phyloP scores from a whole-genome alignment of 805 yeast species.

The Barnettozyma populi region DNA sequence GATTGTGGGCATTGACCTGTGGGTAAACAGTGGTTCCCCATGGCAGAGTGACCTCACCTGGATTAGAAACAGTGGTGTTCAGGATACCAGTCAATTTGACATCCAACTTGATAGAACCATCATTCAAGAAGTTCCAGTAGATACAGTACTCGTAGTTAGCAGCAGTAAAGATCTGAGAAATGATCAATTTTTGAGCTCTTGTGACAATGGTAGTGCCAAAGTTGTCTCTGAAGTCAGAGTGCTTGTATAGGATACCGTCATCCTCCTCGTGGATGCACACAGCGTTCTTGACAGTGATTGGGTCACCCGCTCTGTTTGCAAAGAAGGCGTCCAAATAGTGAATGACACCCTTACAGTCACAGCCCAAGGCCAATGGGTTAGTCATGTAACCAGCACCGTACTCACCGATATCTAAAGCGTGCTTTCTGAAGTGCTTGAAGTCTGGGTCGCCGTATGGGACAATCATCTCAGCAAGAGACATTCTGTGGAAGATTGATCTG shows the following conservation, averaged over 20 bases:
- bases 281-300: conserved; percentile 68
- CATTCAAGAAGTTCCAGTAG: conserved; percentile 80
- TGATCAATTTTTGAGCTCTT: conserved; percentile 66
- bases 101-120: conserved; percentile 76
- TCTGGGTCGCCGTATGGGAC: conserved; percentile 81
- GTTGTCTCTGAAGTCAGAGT: conserved; percentile 78
- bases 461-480: conserved; percentile 76
- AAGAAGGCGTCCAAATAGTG: conserved; percentile 80
- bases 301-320: conserved; percentile 60
- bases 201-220: conserved; percentile 70
- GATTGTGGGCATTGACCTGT: conserved; percentile 77
- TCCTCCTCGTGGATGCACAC: conserved; percentile 85
- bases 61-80: conserved; percentile 63
- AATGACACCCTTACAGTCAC: conserved; percentile 83
- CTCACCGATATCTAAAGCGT: conserved; percentile 82
- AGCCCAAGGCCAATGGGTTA: conserved; percentile 70
- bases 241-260: conserved; percentile 74
- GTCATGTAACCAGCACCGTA: conserved; percentile 87
- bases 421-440: conserved; percentile 79
- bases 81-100: conserved; percentile 77
- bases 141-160: conserved; percentile 83
- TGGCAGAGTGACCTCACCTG: conserved; percentile 62
- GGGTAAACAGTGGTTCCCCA: conserved; percentile 83
- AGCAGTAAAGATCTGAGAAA: conserved; percentile 81
- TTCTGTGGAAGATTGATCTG: conserved; percentile 72